These are phyloP conservation scores for Fomitopsis serialis DNA, from an alignment of 768 basidiomycete species.

Conservation along the genomic window DNA sequence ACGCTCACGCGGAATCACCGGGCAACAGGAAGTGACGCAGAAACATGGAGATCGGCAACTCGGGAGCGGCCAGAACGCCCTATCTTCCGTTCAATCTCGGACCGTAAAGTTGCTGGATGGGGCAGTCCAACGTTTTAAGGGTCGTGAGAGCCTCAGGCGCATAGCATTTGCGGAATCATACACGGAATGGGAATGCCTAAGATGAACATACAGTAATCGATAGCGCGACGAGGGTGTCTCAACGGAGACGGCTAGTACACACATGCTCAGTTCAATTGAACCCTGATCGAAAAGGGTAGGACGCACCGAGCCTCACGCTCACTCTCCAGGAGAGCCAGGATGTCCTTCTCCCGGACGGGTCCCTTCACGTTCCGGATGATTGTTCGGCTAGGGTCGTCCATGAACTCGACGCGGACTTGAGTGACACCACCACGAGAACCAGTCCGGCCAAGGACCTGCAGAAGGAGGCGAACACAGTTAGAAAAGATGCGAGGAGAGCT, in stretches of 20 bases:
- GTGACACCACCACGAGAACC: constrained; percentile 99
- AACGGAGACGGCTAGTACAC: constrained; percentile 17
- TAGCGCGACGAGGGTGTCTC: constrained; percentile 9
- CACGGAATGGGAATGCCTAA: constrained; percentile 9
- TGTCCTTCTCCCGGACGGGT: constrained; percentile 93
- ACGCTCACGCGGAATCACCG: not conserved
- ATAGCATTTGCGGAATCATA: constrained; percentile 20
- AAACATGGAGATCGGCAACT: not conserved
- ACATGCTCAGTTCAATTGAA: not conserved
- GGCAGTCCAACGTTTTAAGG: not conserved
- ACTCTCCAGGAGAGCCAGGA: constrained; percentile 92
- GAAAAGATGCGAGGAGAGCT: not conserved
- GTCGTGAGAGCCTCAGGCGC: constrained; percentile 9
- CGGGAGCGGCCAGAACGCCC: not conserved
- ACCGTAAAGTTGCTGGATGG: not conserved
- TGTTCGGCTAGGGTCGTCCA: constrained; percentile 93
- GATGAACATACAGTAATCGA: constrained; percentile 12
- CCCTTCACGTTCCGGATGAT: constrained; percentile 99
- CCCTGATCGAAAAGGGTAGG: not conserved
- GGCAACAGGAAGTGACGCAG: not conserved
- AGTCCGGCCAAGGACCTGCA: constrained; percentile 93
- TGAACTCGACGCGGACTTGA: constrained; percentile 98
- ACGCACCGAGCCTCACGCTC: constrained; percentile 99
- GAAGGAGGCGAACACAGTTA: constrained; percentile 11
- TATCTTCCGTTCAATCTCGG: not conserved